These are phyloP conservation scores for Phaseolus lunatus DNA, from an alignment of 306 rosid species.

Conservation along the genomic window DNA sequence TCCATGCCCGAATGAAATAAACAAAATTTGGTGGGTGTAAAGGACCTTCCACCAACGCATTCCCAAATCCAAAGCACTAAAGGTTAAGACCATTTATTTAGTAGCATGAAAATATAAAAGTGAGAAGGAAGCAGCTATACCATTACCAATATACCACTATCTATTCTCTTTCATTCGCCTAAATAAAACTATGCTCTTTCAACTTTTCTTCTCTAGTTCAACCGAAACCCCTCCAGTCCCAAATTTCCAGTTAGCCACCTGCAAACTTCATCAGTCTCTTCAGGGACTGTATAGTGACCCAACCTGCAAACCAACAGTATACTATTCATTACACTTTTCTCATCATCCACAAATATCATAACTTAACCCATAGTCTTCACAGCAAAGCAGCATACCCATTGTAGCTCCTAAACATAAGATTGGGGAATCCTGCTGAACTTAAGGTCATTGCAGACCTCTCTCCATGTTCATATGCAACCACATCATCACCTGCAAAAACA, in stretches of 20 bases:
- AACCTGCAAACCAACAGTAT: constrained; percentile 61
- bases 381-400: constrained; percentile 63
- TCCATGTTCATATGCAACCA: constrained; percentile 77
- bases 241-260: constrained; percentile 77
- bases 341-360: constrained; percentile 22
- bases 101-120: constrained; percentile 41
- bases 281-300: constrained; percentile 93
- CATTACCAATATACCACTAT: constrained; percentile 54
- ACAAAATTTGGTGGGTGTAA: constrained; percentile 52
- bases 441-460: constrained; percentile 81
- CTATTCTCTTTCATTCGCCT: constrained; percentile 52
- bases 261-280: constrained; percentile 88
- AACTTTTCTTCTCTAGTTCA: constrained; percentile 51
- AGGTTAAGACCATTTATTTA: constrained; percentile 37
- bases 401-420: constrained; percentile 78
- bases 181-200: constrained; percentile 39
- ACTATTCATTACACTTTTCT: constrained; percentile 34
- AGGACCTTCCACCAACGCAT: constrained; percentile 48
- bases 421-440: constrained; percentile 78
- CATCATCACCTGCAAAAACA: constrained; percentile 77
- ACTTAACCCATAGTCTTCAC: constrained; percentile 7
- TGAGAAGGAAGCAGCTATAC: constrained; percentile 50
- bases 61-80: constrained; percentile 43
- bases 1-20: constrained; percentile 38
- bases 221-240: constrained; percentile 75